phyloP scores from a whole-genome alignment of 1,139 yeast genomes.

The Diutina mesorugosa region DNA sequence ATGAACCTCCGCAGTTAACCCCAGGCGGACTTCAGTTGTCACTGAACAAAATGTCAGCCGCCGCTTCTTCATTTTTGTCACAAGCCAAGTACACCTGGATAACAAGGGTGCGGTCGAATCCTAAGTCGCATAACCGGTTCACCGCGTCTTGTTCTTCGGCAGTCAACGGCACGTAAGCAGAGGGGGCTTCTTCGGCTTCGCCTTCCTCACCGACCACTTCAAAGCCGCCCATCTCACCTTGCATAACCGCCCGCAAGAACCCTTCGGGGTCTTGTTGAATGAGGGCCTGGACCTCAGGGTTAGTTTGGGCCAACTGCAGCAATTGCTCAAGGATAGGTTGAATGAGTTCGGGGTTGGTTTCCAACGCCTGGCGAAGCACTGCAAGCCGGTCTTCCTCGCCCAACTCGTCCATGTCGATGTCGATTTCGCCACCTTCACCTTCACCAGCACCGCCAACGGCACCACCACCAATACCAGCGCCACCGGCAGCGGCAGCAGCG shows the following conservation, averaged over 20 bases:
- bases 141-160: slow-evolving; percentile 85
- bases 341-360: slow-evolving; percentile 80
- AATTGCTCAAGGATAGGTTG: slow-evolving; percentile 69
- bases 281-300: slow-evolving; percentile 77
- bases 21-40: slow-evolving; percentile 17
- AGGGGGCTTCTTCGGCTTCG: slow-evolving; percentile 27
- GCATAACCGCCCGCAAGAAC: slow-evolving; percentile 60
- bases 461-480: slow-evolving; percentile 28
- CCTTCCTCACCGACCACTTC: slow-evolving; percentile 19
- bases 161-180: slow-evolving; percentile 48
- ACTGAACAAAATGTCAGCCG: slow-evolving; percentile 80
- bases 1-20: neutral
- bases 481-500: slow-evolving; percentile 36
- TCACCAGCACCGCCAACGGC: slow-evolving; percentile 18
- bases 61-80: slow-evolving; percentile 92
- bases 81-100: slow-evolving; percentile 96
- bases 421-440: slow-evolving; percentile 8
- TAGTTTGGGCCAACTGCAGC: slow-evolving; percentile 49
- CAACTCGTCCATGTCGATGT: slow-evolving; percentile 9
- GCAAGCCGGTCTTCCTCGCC: slow-evolving; percentile 44
- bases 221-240: slow-evolving; percentile 35
- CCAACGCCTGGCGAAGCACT: slow-evolving; percentile 65
- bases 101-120: slow-evolving; percentile 79
- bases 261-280: slow-evolving; percentile 83
- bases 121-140: slow-evolving; percentile 77